Conservation (phyloP, 768 basidiomycete genomes). For the Podaxis carcinomalis region DNA sequence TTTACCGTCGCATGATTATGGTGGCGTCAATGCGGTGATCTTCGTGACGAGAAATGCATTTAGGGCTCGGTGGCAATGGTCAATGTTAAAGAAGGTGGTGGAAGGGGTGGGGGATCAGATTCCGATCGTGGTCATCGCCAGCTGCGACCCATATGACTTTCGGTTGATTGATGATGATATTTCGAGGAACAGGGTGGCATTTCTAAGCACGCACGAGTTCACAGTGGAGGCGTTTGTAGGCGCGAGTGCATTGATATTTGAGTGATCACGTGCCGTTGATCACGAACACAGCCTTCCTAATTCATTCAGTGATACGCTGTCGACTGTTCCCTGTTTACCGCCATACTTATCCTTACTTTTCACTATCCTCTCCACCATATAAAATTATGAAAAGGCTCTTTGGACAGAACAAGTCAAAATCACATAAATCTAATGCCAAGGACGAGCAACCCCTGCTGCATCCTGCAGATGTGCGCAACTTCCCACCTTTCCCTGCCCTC, state of each 20-base stretch:
- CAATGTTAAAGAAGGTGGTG: slow-evolving; percentile 25
- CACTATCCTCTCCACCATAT: not conserved
- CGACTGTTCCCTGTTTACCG: not conserved
- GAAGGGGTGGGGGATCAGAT: slow-evolving; percentile 1
- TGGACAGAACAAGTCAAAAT: slow-evolving; percentile 40
- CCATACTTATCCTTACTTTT: not conserved
- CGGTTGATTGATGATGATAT: slow-evolving; percentile 18
- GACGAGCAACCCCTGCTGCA: slow-evolving; percentile 14
- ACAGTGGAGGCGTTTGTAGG: slow-evolving; percentile 47
- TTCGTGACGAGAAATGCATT: slow-evolving; percentile 60
- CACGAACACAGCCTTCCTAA: slow-evolving; percentile 10
- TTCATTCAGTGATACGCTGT: not conserved
- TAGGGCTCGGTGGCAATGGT: slow-evolving; percentile 47
- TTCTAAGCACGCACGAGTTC: slow-evolving; percentile 56
- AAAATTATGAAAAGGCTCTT: slow-evolving; percentile 59
- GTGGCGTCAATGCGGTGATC: slow-evolving; percentile 30
- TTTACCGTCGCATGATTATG: slow-evolving; percentile 6
- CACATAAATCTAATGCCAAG: slow-evolving; percentile 28
- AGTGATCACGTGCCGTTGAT: slow-evolving; percentile 12
- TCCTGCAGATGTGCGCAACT: slow-evolving; percentile 23
- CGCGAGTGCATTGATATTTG: slow-evolving; percentile 40
- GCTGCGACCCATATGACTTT: slow-evolving; percentile 67
- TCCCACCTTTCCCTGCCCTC: not conserved
- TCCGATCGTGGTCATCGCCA: slow-evolving; percentile 48
- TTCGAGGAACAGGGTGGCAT: slow-evolving; percentile 23